Evolutionary conservation across 371 early-diverging fungal genomes (phyloP).

Genomic region (Mucor velutinosus): DNA sequence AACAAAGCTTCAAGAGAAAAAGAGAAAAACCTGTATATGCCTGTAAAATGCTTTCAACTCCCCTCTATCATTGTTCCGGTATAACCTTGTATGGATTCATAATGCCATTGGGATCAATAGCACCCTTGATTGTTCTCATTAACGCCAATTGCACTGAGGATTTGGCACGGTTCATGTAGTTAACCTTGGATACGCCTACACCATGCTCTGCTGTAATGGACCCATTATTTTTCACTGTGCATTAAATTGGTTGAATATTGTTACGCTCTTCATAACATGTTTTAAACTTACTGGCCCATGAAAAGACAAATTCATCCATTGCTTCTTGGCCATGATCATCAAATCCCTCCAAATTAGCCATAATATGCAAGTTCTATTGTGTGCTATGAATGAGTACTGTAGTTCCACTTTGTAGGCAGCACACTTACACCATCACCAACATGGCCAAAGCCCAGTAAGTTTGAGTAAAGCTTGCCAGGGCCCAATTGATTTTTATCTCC

Average conservation of each 20-base stretch:
- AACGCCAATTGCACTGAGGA: conserved; percentile 45
- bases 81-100: conserved; percentile 84
- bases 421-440: conserved; percentile 73
- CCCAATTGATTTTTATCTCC: conserved; percentile 42
- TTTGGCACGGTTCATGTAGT: conserved; percentile 61
- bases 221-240: conserved; percentile 30
- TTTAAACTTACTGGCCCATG: conserved; percentile 57
- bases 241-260: not conserved
- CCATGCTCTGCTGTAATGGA: conserved; percentile 78
- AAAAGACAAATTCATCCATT: conserved; percentile 89
- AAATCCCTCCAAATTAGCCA: conserved; percentile 66
- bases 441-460: conserved; percentile 86
- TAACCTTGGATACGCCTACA: conserved; percentile 63
- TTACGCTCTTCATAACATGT: not conserved
- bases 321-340: conserved; percentile 49
- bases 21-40: conserved; percentile 5
- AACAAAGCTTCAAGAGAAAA: not conserved
- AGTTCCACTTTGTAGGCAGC: not conserved
- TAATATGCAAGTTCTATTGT: conserved; percentile 89
- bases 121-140: conserved; percentile 71
- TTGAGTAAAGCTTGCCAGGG: conserved; percentile 43
- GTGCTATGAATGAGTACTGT: not conserved
- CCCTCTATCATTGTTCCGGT: conserved; percentile 40
- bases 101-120: conserved; percentile 83
- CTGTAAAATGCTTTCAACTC: conserved; percentile 60